Base-by-base conservation (phyloP, 148 eudicot genomes). In the Vaccinium myrtillus region DNA sequence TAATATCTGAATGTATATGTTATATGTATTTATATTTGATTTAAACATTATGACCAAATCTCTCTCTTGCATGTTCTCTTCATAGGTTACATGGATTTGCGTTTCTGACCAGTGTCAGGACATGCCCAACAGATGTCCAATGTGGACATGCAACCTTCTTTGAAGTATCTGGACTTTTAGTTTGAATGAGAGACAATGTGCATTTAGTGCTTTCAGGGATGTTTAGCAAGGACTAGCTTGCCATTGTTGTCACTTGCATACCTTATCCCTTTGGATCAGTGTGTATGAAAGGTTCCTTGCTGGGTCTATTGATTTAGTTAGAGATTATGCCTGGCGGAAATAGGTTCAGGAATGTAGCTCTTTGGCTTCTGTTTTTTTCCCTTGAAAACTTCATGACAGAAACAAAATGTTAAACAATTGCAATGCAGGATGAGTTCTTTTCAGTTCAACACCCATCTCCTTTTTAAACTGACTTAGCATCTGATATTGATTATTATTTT, bases 321-420 rank as follows among this genome's bases (percentile, higher is more conserved):
- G 78, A 21, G 27, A 43, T 75, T 25, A 75, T 1, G 15, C 54
- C 78, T 9, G 27, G 15, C 21, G 6, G 49, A 53, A 36, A 7
- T 74, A 74, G 77, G 77, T 18, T 39, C 77, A 39, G 48, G 11
- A 73, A 2, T 73, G 21, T 73, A 15, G 21, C n/a, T 73, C 50
- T 73, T 73, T 73, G 49, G 49, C 77, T 73, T 73, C 77, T 73
- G 77, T 69, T 73, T 73, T 36, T 9, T 73, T 73, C 43, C 21
- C 23, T 36, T 73, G 77, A 8, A 73, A 73, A 73, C 77, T 32
- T 43, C 19, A 14, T 70, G 75, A 30, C 11, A 73, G 76, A 25
- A 69, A 69, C 32, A 16, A 36, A 73, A 73, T 2, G n/a, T 5
- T 16, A 32, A 69, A 69, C 27, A 11, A 16, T 69, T 69, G 13